Percentiles rank a stretch among this genome's conserved stretches.
Evolutionary conservation across 164 flowering plant genomes (phyloP).

Genomic region (Malania oleifera): DNA sequence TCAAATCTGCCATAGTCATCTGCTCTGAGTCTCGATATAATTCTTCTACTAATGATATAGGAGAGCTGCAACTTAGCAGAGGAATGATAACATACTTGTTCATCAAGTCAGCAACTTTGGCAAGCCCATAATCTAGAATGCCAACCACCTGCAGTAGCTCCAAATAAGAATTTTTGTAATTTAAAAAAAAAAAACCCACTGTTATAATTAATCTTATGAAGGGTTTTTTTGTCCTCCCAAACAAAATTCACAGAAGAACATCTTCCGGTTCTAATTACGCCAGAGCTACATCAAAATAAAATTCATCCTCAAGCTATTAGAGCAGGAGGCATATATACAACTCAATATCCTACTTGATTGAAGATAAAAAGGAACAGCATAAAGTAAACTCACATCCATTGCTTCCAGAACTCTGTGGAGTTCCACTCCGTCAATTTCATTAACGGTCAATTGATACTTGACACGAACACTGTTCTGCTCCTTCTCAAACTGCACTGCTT

Average conservation of each 20-base stretch:
- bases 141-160: conserved; percentile 52
- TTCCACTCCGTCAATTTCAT: conserved; percentile 37
- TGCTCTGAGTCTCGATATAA: conserved; percentile 21
- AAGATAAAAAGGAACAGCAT: conserved; percentile 2
- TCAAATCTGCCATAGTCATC: conserved; percentile 36
- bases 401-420: conserved; percentile 64
- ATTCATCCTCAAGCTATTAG: no score
- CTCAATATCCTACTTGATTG: neutral
- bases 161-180: no score
- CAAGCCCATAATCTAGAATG: conserved; percentile 77
- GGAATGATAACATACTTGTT: conserved; percentile 67
- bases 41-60: conserved; percentile 47
- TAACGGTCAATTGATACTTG: conserved; percentile 22
- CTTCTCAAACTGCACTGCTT: conserved; percentile 52
- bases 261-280: no score
- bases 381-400: conserved; percentile 60
- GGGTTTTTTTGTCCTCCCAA: neutral
- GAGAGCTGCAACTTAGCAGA: conserved; percentile 29
- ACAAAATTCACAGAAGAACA: neutral
- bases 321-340: no score
- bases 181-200: no score
- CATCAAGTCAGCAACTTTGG: conserved; percentile 71
- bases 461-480: conserved; percentile 38
- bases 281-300: no score
- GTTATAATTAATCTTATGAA: no score